Percentiles rank a stretch among this genome's conserved stretches.
Conservation (phyloP, 2,329 filamentous ascomycete species). For the Orbilia brochopaga region DNA sequence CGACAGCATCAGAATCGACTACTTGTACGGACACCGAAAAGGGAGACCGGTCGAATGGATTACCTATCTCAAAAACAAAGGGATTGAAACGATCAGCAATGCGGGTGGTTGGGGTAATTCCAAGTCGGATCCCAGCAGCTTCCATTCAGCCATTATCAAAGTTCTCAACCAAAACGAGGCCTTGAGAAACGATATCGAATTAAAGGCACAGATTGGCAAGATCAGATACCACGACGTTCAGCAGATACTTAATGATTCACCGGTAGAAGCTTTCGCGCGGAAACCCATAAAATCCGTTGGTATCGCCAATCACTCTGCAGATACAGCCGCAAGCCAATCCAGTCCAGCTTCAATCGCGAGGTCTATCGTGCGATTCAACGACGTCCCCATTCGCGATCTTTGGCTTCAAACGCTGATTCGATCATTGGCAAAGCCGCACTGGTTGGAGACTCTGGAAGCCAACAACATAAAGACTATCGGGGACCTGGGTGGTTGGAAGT, state of each 20-base stretch:
- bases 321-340: too few relatives aligned
- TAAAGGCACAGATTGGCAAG: not conserved
- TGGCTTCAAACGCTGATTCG: not conserved
- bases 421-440: not conserved
- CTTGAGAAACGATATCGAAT: not conserved
- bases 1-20: not conserved
- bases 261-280: not conserved
- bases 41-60: constrained; percentile 5
- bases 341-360: too few relatives aligned
- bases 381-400: not conserved
- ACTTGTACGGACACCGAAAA: not conserved
- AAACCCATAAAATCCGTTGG: not conserved
- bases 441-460: not conserved
- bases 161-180: not conserved
- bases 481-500: not conserved
- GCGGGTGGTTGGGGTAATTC: not conserved
- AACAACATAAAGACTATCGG: not conserved
- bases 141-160: not conserved
- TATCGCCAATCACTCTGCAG: not conserved
- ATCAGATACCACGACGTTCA: not conserved
- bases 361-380: not conserved
- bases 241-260: not conserved
- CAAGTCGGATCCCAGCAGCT: not conserved
- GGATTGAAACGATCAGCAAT: not conserved
- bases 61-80: not conserved